phyloP scores from a whole-genome alignment of 371 early-diverging fungal species.

The Rhizopus stolonifer region DNA sequence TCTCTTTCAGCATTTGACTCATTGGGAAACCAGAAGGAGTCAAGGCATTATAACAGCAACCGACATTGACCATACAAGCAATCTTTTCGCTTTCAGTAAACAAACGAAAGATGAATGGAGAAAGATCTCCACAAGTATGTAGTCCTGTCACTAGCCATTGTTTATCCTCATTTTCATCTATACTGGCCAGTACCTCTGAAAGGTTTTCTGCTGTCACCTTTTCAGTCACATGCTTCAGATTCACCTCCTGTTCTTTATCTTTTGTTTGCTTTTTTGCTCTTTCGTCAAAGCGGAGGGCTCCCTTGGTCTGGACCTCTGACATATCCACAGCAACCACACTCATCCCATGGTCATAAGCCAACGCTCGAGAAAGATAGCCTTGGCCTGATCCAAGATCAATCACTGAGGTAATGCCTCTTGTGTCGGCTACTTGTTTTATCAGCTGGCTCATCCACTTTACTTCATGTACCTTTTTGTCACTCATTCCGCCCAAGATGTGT shows the following conservation, averaged over 20 bases:
- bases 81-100: conserved; percentile 68
- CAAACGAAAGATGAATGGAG: conserved; percentile 69
- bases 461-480: conserved; percentile 73
- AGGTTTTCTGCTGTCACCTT: conserved; percentile 54
- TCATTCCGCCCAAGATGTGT: conserved; percentile 63
- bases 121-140: conserved; percentile 86
- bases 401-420: conserved; percentile 43
- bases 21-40: conserved; percentile 71
- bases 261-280: conserved; percentile 40
- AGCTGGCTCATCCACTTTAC: conserved; percentile 63
- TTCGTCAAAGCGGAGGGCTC: conserved; percentile 68
- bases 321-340: conserved; percentile 84
- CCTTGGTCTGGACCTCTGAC: conserved; percentile 74
- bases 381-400: conserved; percentile 74
- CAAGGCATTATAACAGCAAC: conserved; percentile 86
- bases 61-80: conserved; percentile 71
- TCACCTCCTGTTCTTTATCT: conserved; percentile 10
- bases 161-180: conserved; percentile 21
- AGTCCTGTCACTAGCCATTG: conserved; percentile 80
- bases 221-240: conserved; percentile 52
- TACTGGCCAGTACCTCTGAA: conserved; percentile 32
- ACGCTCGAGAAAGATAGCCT: conserved; percentile 76
- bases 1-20: conserved; percentile 31
- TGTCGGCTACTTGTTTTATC: conserved; percentile 49
- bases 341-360: conserved; percentile 68